These are phyloP conservation scores for Epichloe bromicola DNA, from an alignment of 2,329 filamentous ascomycete species.

Conservation along the genomic window DNA sequence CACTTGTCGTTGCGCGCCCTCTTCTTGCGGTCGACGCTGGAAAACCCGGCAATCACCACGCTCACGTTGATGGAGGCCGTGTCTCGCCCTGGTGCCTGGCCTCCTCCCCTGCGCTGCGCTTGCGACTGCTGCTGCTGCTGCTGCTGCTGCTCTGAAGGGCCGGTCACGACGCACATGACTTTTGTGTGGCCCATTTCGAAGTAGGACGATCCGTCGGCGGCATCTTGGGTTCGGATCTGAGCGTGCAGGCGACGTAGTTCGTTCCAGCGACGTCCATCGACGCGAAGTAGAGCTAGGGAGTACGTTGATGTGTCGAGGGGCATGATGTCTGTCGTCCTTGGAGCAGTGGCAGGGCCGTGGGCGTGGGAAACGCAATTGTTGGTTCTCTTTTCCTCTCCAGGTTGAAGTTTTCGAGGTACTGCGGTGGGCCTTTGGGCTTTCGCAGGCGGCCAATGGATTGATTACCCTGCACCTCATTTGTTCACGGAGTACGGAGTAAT, in stretches of 20 bases:
- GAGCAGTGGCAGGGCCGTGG: background rate
- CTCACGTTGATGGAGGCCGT: slow-evolving; percentile 58
- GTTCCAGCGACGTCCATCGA: slow-evolving; percentile 88
- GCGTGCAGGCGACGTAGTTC: slow-evolving; percentile 81
- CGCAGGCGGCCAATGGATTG: too few relatives aligned
- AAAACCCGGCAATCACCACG: slow-evolving; percentile 78
- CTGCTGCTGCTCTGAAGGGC: slow-evolving; percentile 55
- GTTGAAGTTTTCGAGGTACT: too few relatives aligned
- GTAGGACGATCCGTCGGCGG: slow-evolving; percentile 85
- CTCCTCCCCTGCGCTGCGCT: slow-evolving; percentile 20
- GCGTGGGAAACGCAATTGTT: too few relatives aligned
- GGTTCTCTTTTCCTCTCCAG: too few relatives aligned
- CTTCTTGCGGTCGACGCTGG: slow-evolving; percentile 72
- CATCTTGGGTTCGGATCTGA: slow-evolving; percentile 82
- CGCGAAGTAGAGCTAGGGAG: slow-evolving; percentile 68
- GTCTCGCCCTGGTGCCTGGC: slow-evolving; percentile 31
- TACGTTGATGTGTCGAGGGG: slow-evolving; percentile 92
- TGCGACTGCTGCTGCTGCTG: slow-evolving; percentile 48
- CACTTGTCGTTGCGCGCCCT: slow-evolving; percentile 67
- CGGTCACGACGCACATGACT: slow-evolving; percentile 82
- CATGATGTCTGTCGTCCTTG: slow-evolving; percentile 37
- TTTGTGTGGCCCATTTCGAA: slow-evolving; percentile 97
- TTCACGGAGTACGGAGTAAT: too few relatives aligned
- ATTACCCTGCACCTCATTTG: too few relatives aligned
- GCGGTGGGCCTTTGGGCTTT: too few relatives aligned